These are phyloP conservation scores for Lactifluus piperatus DNA, from an alignment of 768 basidiomycete species.

Conservation along the genomic window DNA sequence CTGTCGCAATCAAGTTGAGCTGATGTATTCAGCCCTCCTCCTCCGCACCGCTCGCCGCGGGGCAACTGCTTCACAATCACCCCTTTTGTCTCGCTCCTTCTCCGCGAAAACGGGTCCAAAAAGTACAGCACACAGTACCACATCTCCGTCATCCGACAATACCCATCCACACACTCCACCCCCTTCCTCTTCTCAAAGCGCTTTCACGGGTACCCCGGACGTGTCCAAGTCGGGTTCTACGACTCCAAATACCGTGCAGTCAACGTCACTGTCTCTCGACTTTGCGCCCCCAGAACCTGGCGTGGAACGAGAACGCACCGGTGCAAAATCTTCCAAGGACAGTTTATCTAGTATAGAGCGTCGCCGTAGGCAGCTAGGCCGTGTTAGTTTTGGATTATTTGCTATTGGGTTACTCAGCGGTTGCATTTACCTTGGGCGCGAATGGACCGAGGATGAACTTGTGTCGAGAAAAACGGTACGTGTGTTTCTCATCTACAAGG, in stretches of 20 bases:
- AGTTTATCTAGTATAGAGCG: slow-evolving; percentile 74
- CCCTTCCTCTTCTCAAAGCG: neutral
- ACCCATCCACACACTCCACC: neutral
- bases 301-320: slow-evolving; percentile 47
- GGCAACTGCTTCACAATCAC: neutral
- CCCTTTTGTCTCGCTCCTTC: neutral
- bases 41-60: slow-evolving; percentile 1
- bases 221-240: neutral
- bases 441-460: slow-evolving; percentile 71
- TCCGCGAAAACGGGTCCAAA: neutral
- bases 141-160: neutral
- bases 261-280: slow-evolving; percentile 35
- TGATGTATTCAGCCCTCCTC: slow-evolving; percentile 12
- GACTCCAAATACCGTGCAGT: slow-evolving; percentile 32
- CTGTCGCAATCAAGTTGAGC: neutral
- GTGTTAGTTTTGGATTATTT: slow-evolving; percentile 46
- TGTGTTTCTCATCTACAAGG: too few species aligned
- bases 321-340: slow-evolving; percentile 71
- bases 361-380: slow-evolving; percentile 47
- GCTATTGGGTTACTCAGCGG: slow-evolving; percentile 48
- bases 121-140: neutral
- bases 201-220: neutral
- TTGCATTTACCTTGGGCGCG: slow-evolving; percentile 61
- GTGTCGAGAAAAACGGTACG: slow-evolving; percentile 53
- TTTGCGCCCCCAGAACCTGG: slow-evolving; percentile 40